Conservation (phyloP, 2,329 filamentous ascomycete species). For the Diaporthe ampelina region DNA sequence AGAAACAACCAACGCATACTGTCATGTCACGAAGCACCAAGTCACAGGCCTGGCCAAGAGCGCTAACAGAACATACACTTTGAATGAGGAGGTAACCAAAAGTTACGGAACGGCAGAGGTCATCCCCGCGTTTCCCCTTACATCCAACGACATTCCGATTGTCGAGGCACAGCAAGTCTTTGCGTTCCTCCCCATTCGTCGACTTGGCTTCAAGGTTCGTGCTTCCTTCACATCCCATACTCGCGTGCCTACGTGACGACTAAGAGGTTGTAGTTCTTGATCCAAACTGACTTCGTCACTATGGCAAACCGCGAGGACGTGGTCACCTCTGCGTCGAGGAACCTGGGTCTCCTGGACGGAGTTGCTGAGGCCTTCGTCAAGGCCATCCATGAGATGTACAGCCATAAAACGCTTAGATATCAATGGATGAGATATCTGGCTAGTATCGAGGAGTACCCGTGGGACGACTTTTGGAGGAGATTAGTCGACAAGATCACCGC, state of each 20-base stretch:
- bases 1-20: not conserved
- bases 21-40: constrained; percentile 33
- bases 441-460: constrained; percentile 42
- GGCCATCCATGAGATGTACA: constrained; percentile 55
- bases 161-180: constrained; percentile 58
- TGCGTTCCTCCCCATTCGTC: constrained; percentile 60
- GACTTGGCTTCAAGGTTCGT: constrained; percentile 54
- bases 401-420: constrained; percentile 55
- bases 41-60: not conserved
- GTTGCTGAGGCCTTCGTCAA: constrained; percentile 56
- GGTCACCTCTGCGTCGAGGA: constrained; percentile 54
- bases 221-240: no score
- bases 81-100: constrained; percentile 44
- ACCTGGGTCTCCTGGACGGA: constrained; percentile 51
- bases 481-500: constrained; percentile 47
- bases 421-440: constrained; percentile 63
- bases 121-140: constrained; percentile 61
- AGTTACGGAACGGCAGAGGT: constrained; percentile 50
- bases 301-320: constrained; percentile 60
- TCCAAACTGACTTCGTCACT: constrained; percentile 65
- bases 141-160: constrained; percentile 49
- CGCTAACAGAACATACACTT: constrained; percentile 44
- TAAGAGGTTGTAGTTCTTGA: constrained; percentile 53
- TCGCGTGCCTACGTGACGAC: no score
- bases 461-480: constrained; percentile 47